A percentile compares a stretch with the other conserved stretches of the same genome.
Conservation (phyloP, 768 basidiomycete genomes). For the Scleroderma bovista region DNA sequence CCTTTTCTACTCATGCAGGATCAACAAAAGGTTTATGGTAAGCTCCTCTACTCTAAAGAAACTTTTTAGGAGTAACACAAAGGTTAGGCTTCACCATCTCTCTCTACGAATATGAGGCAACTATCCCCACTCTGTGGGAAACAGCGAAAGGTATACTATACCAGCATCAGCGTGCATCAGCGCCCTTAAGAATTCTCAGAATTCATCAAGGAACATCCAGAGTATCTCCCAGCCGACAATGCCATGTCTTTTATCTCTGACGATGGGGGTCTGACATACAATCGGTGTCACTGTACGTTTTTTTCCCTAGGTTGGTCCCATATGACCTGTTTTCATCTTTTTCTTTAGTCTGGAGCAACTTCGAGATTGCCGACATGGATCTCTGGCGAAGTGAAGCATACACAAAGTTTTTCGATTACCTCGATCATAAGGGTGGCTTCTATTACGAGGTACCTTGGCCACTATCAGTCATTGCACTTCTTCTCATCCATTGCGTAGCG, state of each 20-base stretch:
- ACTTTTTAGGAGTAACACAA: neutral
- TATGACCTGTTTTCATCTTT: conserved; percentile 17
- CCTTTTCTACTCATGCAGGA: conserved; percentile 81
- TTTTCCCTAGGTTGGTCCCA: neutral
- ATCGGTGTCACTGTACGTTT: conserved; percentile 70
- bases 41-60: conserved; percentile 20
- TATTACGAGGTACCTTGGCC: conserved; percentile 70
- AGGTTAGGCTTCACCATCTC: conserved; percentile 75
- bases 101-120: conserved; percentile 70
- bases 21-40: conserved; percentile 79
- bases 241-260: conserved; percentile 72
- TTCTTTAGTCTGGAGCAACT: conserved; percentile 60
- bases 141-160: conserved; percentile 53
- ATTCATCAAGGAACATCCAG: conserved; percentile 59
- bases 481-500: conserved; percentile 33
- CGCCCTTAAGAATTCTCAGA: conserved; percentile 35
- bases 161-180: neutral
- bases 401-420: conserved; percentile 72
- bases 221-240: conserved; percentile 58
- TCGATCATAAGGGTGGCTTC: conserved; percentile 82
- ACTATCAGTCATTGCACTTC: neutral
- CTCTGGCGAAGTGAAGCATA: conserved; percentile 88
- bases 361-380: conserved; percentile 84
- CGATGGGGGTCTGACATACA: conserved; percentile 61
- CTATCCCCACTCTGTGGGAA: conserved; percentile 79